These are phyloP conservation scores for Cyberlindnera japonica DNA, from an alignment of 805 yeast genomes.

Conservation along the genomic window DNA sequence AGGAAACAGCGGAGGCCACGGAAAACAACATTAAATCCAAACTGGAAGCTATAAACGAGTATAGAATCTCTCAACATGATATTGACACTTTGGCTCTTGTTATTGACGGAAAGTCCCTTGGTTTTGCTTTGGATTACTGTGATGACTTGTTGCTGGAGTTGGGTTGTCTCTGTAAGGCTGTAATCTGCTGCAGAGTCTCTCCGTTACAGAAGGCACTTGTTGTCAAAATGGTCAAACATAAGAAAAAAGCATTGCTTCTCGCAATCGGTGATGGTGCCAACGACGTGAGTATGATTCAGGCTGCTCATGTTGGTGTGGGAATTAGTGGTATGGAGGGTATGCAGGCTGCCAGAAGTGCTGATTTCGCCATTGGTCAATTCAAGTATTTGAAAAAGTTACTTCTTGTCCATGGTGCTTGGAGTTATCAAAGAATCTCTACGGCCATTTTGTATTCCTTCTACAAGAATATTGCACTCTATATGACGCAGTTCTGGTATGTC, in stretches of 20 bases:
- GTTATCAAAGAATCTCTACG: slow-evolving; percentile 88
- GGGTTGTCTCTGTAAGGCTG: slow-evolving; percentile 89
- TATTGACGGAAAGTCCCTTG: slow-evolving; percentile 91
- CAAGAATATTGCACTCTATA: slow-evolving; percentile 90
- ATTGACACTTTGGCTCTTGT: slow-evolving; percentile 79
- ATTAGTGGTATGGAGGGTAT: slow-evolving; percentile 99
- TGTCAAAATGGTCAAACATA: slow-evolving; percentile 87
- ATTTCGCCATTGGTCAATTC: slow-evolving; percentile 95
- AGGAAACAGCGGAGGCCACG: slow-evolving; percentile 77
- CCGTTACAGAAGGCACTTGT: slow-evolving; percentile 96
- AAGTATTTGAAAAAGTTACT: slow-evolving; percentile 76
- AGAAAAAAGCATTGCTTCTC: slow-evolving; percentile 65
- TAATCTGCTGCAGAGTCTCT: slow-evolving; percentile 95
- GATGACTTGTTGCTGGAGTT: slow-evolving; percentile 76
- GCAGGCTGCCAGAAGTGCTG: slow-evolving; percentile 99
- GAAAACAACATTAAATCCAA: slow-evolving; percentile 69
- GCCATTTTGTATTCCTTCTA: slow-evolving; percentile 94
- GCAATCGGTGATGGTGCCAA: slow-evolving; percentile 99
- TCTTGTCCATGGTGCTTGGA: slow-evolving; percentile 97
- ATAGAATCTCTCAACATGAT: slow-evolving; percentile 63
- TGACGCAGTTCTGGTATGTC: slow-evolving; percentile 98
- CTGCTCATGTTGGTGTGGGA: slow-evolving; percentile 99
- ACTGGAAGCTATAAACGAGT: slow-evolving; percentile 64
- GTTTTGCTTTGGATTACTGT: slow-evolving; percentile 79
- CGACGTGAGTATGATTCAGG: slow-evolving; percentile 98